Evolutionary conservation across 2,329 filamentous ascomycete species (phyloP).

Genomic region (Penicillium sp.): DNA sequence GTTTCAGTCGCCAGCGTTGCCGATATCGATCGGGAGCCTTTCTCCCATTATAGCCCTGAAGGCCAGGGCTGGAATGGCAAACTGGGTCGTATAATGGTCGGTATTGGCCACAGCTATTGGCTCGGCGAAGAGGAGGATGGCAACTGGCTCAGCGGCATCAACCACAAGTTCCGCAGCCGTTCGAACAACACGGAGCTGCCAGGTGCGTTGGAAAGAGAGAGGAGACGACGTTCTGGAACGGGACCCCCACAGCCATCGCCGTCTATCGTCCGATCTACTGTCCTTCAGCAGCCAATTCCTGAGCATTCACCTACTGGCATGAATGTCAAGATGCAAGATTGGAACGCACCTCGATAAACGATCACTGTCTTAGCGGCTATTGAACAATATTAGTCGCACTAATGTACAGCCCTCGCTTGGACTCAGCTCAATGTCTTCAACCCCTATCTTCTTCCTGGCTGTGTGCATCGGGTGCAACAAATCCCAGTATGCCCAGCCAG

Average conservation of each 20-base stretch:
- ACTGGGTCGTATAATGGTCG: slow-evolving; percentile 75
- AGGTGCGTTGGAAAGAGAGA: slow-evolving; percentile 54
- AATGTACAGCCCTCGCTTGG: not conserved
- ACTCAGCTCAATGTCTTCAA: not conserved
- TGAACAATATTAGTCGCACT: not conserved
- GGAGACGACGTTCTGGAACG: slow-evolving; percentile 61
- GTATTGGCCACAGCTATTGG: slow-evolving; percentile 75
- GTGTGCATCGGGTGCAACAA: not conserved
- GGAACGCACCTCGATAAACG: slow-evolving; percentile 32
- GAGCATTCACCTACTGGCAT: slow-evolving; percentile 26
- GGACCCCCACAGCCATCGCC: slow-evolving; percentile 50
- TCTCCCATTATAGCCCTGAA: slow-evolving; percentile 66
- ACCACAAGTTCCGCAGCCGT: slow-evolving; percentile 58
- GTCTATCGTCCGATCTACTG: slow-evolving; percentile 34
- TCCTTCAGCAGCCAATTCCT: slow-evolving; percentile 34
- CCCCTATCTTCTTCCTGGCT: not conserved
- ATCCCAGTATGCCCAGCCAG: not conserved
- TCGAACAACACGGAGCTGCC: slow-evolving; percentile 43
- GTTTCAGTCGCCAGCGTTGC: slow-evolving; percentile 48
- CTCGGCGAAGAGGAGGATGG: slow-evolving; percentile 62
- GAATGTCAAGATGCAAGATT: slow-evolving; percentile 41
- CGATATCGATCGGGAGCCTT: slow-evolving; percentile 61
- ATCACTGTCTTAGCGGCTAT: not conserved
- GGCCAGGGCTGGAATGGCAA: slow-evolving; percentile 77
- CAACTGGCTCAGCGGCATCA: slow-evolving; percentile 66